Percentiles rank a stretch among this genome's conserved stretches.
phyloP scores from a whole-genome alignment of 805 yeast genomes.

The Kuraishia piskuri region DNA sequence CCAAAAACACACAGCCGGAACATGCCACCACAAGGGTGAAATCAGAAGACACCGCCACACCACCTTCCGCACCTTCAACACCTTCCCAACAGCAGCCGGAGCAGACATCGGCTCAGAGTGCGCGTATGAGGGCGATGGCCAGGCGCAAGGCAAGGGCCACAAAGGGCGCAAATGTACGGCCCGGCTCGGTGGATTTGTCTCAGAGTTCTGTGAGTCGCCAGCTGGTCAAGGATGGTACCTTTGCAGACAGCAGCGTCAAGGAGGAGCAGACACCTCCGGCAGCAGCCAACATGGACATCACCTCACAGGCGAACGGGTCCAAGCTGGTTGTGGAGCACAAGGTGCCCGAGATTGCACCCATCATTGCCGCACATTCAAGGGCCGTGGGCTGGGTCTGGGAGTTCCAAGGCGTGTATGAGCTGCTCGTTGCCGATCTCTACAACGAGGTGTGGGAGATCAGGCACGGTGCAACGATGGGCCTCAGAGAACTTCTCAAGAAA shows the following conservation, averaged over 20 bases:
- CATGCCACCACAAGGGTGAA: not conserved
- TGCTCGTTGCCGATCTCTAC: conserved; percentile 69
- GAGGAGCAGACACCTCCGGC: conserved; percentile 11
- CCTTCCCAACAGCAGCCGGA: not conserved
- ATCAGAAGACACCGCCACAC: not conserved
- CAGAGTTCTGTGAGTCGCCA: conserved; percentile 60
- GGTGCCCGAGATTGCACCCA: conserved; percentile 53
- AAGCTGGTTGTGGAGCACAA: conserved; percentile 81
- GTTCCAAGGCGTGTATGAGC: conserved; percentile 85
- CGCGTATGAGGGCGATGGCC: conserved; percentile 91
- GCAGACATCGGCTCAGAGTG: conserved; percentile 33
- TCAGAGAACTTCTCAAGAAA: conserved; percentile 73
- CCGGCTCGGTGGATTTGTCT: conserved; percentile 54
- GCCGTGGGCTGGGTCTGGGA: conserved; percentile 83
- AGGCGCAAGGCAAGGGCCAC: conserved; percentile 77
- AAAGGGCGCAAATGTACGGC: conserved; percentile 35
- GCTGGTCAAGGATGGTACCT: conserved; percentile 33
- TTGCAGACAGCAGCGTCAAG: conserved; percentile 11
- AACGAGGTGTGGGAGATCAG: conserved; percentile 89
- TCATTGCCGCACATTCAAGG: conserved; percentile 61
- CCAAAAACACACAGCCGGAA: not conserved
- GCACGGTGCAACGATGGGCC: conserved; percentile 91
- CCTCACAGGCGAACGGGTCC: conserved; percentile 72
- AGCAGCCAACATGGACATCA: conserved; percentile 36
- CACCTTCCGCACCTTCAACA: not conserved